These are phyloP conservation scores for Eucalyptus erythrocorys DNA, from an alignment of 345 rosid species.

Conservation along the genomic window DNA sequence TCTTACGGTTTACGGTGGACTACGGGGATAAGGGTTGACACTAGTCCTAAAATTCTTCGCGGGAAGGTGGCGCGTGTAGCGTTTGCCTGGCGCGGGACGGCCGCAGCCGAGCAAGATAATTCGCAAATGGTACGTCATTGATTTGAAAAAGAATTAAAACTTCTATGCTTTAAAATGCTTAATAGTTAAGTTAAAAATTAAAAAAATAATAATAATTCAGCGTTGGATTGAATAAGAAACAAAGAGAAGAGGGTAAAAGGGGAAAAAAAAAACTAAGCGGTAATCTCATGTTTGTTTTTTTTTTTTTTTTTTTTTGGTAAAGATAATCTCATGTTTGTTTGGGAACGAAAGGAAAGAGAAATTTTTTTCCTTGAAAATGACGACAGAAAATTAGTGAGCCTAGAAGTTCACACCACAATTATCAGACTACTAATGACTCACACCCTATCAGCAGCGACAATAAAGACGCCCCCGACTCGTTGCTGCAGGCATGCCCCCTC, in stretches of 20 bases:
- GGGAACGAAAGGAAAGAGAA: too few relatives aligned
- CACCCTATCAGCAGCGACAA: fast-evolving
- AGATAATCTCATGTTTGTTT: too few relatives aligned
- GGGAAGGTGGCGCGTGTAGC: fast-evolving
- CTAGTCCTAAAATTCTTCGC: not conserved
- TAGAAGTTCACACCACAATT: not conserved
- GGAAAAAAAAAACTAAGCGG: too few relatives aligned
- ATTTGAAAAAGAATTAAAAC: not conserved
- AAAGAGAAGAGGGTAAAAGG: too few relatives aligned
- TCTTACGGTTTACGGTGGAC: fast-evolving
- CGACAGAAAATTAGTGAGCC: not conserved
- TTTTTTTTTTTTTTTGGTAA: too few relatives aligned
- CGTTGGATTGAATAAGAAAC: too few relatives aligned
- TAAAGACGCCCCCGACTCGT: not conserved
- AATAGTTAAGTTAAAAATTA: too few relatives aligned
- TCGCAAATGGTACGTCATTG: not conserved
- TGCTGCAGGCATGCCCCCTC: not conserved
- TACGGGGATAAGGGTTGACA: not conserved
- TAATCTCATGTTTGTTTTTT: too few relatives aligned
- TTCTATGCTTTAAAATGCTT: not conserved
- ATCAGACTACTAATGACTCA: not conserved
- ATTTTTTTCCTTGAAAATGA: not conserved
- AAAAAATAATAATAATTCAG: too few relatives aligned
- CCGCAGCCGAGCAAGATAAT: fast-evolving
- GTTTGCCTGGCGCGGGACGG: fast-evolving